Base-by-base conservation (phyloP, 2,329 filamentous ascomycete species). In the Clarireedia paspali region DNA sequence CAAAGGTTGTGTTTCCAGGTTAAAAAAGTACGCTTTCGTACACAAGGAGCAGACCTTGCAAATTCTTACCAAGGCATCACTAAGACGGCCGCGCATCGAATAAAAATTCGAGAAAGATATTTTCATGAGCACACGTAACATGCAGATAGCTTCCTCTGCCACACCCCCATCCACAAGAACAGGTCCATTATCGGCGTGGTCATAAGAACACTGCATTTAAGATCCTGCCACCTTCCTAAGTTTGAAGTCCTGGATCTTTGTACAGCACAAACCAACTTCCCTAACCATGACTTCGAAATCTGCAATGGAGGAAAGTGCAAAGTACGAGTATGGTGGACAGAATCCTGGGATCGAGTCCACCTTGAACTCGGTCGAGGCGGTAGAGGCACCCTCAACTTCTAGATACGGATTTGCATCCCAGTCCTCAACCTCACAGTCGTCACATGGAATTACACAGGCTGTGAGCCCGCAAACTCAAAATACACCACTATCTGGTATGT, bases 231-330 rank as follows among this genome's bases (percentile, higher is more conserved):
- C 53, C 39, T 55, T 50, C 46, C 53, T 36, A 50, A 47, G 20
- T 40, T 36, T 45, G 24, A 50, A 40, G 20, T 44, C 47, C 46
- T 44, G 30, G 38, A 42, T 20, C 14, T 44, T 55, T 26, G 27
- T 40, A 40, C 9, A 45, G 24, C 27, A 14, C 27, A 44, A 20
- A 44, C 38, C 15, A 26, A 10, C 15, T 50, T 44, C 38, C 39
- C 38, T 17, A 44, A 30, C 14, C 2, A 17, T 50, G 15, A 50
- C 23, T 27, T 26, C 15, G n/a, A 17, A 42, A 17, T 17, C 20
- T 30, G 26, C 30, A n/a, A 55, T 55, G 53, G 53, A 55, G 47
- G 40, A 50, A 23, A 46, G 30, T 24, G 53, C 40, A 17, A 55
- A 50, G 40, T 55, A 38, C 15, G 17, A 42, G 20, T 48, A 55